Percentiles rank a stretch among this genome's conserved stretches.
Evolutionary conservation across 495 filamentous ascomycete species (phyloP).

Genomic region (Melanomma pulvis-pyrius): DNA sequence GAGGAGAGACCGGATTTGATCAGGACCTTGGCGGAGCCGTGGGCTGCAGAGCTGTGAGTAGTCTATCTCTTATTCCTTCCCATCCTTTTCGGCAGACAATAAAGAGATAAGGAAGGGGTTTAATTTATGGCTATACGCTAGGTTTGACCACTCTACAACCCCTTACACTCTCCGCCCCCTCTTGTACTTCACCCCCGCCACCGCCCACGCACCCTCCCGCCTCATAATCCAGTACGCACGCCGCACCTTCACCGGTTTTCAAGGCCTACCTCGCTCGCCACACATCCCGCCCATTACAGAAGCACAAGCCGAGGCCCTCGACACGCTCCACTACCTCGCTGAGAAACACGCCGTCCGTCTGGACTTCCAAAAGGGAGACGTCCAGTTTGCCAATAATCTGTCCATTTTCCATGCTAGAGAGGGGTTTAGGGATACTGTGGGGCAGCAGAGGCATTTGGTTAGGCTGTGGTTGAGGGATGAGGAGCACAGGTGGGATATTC

Average conservation of each 20-base stretch:
- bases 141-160: conserved; percentile 3
- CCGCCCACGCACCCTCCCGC: conserved; percentile 29
- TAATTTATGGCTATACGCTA: too few species aligned
- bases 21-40: conserved; percentile 52
- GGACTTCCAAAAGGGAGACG: conserved; percentile 59
- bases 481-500: conserved; percentile 60
- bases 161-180: background rate
- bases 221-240: conserved; percentile 57
- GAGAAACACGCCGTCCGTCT: conserved; percentile 57
- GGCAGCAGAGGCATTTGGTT: conserved; percentile 53
- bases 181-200: background rate
- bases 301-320: conserved; percentile 69
- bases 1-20: conserved; percentile 62
- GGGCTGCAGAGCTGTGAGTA: conserved; percentile 56
- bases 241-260: conserved; percentile 61
- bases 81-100: conserved; percentile 42
- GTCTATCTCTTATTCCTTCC: background rate
- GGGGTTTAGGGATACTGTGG: conserved; percentile 14
- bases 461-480: conserved; percentile 62
- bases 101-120: too few species aligned
- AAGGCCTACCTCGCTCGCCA: conserved; percentile 53
- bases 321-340: conserved; percentile 64
- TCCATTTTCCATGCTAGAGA: conserved; percentile 56
- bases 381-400: conserved; percentile 59
- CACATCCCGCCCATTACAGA: conserved; percentile 63